These are phyloP conservation scores for Arbutus unedo DNA, from an alignment of 148 eudicot species.

Conservation along the genomic window DNA sequence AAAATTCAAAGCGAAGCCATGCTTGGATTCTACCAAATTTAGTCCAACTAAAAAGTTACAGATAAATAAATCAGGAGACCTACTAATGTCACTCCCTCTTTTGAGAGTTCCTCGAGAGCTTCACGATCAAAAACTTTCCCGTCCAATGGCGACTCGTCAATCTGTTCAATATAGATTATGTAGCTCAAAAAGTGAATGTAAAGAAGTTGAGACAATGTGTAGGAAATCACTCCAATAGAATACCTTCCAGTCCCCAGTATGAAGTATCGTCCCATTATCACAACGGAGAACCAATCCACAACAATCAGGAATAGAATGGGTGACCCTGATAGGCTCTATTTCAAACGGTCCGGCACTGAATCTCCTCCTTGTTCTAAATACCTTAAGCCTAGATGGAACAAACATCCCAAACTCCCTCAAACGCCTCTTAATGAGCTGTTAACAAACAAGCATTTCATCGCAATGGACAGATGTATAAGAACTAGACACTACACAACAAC, in stretches of 20 bases:
- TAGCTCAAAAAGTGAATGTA: constrained; percentile 3
- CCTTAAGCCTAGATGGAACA: constrained; percentile 83
- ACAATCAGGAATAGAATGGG: constrained; percentile 99
- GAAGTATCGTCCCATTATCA: constrained; percentile 92
- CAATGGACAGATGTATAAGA: not conserved
- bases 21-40: not conserved
- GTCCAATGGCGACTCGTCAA: constrained; percentile 90
- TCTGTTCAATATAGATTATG: constrained; percentile 42
- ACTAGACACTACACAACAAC: not conserved
- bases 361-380: constrained; percentile 60
- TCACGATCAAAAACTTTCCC: constrained; percentile 85
- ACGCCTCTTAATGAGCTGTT: constrained; percentile 91
- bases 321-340: constrained; percentile 89
- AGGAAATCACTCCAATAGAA: constrained; percentile 12
- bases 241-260: constrained; percentile 99
- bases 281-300: constrained; percentile 94
- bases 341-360: constrained; percentile 95
- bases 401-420: constrained; percentile 91
- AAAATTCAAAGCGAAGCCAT: constrained; percentile 2
- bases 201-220: constrained; percentile 5
- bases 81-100: constrained; percentile 96
- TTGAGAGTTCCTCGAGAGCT: constrained; percentile 85
- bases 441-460: constrained; percentile 19
- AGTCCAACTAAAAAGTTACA: not conserved
- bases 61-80: constrained; percentile 18